Base-by-base conservation (phyloP, 1,284 basidiomycete species). In the Cystobasidium slooffiae region DNA sequence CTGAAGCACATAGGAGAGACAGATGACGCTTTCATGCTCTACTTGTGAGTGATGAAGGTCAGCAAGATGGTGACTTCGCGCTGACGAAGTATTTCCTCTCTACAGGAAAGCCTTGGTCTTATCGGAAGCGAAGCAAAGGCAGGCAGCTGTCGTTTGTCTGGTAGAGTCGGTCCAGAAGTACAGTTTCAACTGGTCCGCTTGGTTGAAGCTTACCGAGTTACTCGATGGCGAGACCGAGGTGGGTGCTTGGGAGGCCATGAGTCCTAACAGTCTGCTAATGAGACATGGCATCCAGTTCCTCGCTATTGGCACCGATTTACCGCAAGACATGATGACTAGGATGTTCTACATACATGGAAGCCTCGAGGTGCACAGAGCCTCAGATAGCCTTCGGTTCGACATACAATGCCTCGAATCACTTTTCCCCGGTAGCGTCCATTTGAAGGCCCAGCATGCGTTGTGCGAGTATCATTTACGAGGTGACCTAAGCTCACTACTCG, bases 131-230 rank as follows among this genome's bases (percentile, higher is more conserved):
- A 88, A 88, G 61, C 86, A 90, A 77, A 87, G 92, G 53, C 89
- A 92, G 76, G 91, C 93, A 80, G 94, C 96, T 0, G 91, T 96
- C 46, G 93, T 94, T 80, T 88, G 86, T 77, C 87, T 90, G 8
- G 84, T 97, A 20, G 83, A 88, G 44, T 95, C 93, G 6, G 89
- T 98, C 62, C 86, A 87, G 63, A 85, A 86, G 3, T 93, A 91
- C 80, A 90, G 93, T 8, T 99, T 94, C 90, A 98, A 98, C 81
- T 99, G 97, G 96, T 92, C 92, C 37, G 87, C 90, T 4, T 99
- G 97, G 96, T 85, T 87, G 22, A 86, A 94, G 68, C 85, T 97
- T 22, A 88, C 89, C 1, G 88, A 88, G 66, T 90, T 93, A 79
- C 87, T 97, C 39, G 88, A 90, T 46, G 93, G 94, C 75, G 88